These are phyloP conservation scores for Sphaerulina musiva DNA, from an alignment of 2,329 filamentous ascomycete species.

Conservation along the genomic window DNA sequence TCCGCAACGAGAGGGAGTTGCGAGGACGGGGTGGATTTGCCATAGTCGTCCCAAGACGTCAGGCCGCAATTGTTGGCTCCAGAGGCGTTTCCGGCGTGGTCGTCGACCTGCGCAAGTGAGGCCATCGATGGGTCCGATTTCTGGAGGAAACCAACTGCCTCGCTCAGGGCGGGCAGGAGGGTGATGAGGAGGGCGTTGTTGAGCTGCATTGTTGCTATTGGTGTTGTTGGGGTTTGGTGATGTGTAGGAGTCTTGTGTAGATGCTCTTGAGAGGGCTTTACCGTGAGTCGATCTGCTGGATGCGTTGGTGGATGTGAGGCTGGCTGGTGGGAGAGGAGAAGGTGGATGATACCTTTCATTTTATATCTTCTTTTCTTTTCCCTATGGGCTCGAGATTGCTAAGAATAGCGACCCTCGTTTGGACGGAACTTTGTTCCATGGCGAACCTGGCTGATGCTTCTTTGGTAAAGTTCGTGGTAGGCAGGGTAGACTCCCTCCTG, in stretches of 20 bases:
- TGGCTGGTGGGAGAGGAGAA: neutral
- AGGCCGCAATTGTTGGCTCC: too few species aligned
- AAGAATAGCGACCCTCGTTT: constrained; percentile 4
- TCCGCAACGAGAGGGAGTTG: too few species aligned
- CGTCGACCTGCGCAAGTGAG: neutral
- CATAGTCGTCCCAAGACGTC: too few species aligned
- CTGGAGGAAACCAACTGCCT: neutral
- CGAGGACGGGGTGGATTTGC: too few species aligned
- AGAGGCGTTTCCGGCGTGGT: constrained; percentile 3
- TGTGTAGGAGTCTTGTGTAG: too few species aligned
- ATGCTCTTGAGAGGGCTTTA: neutral
- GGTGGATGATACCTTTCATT: neutral
- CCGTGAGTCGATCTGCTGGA: neutral
- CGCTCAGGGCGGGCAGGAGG: constrained; percentile 5
- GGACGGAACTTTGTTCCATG: neutral
- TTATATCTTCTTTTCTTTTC: neutral
- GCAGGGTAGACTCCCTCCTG: too few species aligned
- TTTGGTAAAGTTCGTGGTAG: neutral
- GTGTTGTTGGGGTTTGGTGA: neutral
- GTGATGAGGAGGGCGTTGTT: constrained; percentile 2
- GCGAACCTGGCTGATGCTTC: neutral
- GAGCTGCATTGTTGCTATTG: constrained; percentile 3
- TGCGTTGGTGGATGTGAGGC: neutral
- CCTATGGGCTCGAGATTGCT: constrained; percentile 1
- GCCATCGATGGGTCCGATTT: neutral